phyloP scores from a whole-genome alignment of 345 rosid species.

The Draba incana region DNA sequence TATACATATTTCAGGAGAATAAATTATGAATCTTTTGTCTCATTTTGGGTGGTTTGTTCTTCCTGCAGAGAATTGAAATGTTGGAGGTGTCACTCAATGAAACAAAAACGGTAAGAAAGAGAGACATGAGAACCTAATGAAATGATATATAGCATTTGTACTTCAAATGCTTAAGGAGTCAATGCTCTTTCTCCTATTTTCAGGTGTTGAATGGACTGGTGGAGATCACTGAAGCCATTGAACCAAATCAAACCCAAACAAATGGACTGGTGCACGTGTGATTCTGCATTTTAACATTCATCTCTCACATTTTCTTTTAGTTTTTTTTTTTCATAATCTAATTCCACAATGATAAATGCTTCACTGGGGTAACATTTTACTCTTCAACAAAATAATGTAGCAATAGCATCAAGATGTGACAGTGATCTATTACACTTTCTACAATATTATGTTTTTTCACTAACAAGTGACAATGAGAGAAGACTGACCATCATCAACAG shows the following conservation, averaged over 20 bases:
- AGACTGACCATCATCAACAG: slow-evolving; percentile 11
- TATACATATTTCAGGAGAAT: slow-evolving; percentile 6
- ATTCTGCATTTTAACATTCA: slow-evolving; percentile 25
- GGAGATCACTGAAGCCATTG: slow-evolving; percentile 18
- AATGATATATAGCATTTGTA: neutral
- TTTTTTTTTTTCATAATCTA: no score
- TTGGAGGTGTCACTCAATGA: slow-evolving; percentile 31
- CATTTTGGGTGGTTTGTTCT: slow-evolving; percentile 13
- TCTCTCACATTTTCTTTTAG: neutral
- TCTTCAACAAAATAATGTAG: slow-evolving; percentile 28
- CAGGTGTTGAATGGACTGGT: slow-evolving; percentile 26
- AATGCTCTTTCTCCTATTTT: slow-evolving; percentile 7
- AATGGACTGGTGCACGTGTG: slow-evolving; percentile 41
- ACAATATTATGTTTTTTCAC: neutral
- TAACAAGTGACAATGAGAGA: neutral
- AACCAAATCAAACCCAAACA: slow-evolving; percentile 39
- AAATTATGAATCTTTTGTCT: neutral
- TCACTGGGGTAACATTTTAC: neutral
- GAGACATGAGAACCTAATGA: slow-evolving; percentile 2
- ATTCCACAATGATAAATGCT: no score
- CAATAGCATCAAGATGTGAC: neutral
- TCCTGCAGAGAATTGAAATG: slow-evolving; percentile 31
- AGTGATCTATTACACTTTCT: neutral
- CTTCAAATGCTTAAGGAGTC: neutral
- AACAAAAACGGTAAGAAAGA: slow-evolving; percentile 30